Evolutionary conservation across 2,329 filamentous ascomycete genomes (phyloP), one percentile per base, ranked within the genome.

Genomic region (Arthrobotrys conoides): DNA sequence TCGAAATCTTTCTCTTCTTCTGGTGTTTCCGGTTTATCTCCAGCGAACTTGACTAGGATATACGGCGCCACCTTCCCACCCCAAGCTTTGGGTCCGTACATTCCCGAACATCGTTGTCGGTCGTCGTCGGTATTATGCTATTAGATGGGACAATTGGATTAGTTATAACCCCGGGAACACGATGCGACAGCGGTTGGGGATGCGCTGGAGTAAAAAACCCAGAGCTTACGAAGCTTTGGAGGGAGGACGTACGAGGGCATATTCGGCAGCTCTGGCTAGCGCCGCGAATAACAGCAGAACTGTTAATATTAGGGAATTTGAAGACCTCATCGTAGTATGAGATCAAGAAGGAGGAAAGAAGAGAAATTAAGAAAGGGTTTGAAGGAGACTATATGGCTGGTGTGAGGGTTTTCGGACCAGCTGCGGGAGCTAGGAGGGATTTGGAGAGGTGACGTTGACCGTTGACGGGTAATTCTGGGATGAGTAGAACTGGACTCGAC

Each of bases 1-100:
- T 96, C 88, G 84, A 72, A 65, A 36, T 71, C 57, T 63, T 78
- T 72, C 46, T 44, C 64, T 10, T 72, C 75, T 14, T 90, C 89
- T 83, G 96, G 88, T 84, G 44, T 49, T 12, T 53, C 46, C 10
- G 68, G 61, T 38, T 67, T 55, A n/a, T 72, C 75, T 4, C 63
- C 68, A 48, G 64, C 12, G 49, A 78, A 78, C 30, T 78, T 78
- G 68, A 89, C 87, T 75, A 89, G 85, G 81, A 92, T 91, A 84
- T 89, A 91, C 4, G 90, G 90, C 80, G 91, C 89, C 38, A 88
- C 85, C 80, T 86, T 86, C 75, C 90, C 90, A 80, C 90, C 90
- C 90, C 90, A 92, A 30, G 89, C 86, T 82, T 90, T 91, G 83
- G 87, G 88, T 84, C 88, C 90, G 85, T 91, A 92, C 90, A 92